Base-by-base conservation (phyloP, 768 basidiomycete genomes). In the Tephrocybe sp. region DNA sequence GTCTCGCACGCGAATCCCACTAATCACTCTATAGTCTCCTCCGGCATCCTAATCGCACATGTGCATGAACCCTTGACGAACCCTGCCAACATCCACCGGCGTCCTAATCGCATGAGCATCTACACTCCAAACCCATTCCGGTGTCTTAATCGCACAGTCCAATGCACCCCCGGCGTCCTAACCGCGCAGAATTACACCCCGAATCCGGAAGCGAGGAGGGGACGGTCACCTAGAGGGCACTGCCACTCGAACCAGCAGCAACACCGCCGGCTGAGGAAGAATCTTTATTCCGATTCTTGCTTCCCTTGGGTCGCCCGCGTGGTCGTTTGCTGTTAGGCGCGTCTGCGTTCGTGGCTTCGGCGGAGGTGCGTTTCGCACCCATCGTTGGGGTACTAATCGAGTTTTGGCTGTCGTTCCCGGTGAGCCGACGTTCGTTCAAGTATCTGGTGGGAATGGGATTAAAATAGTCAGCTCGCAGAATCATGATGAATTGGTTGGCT, bases 231-330 rank as follows among this genome's bases (percentile, higher is more conserved):
- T 57, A 57, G 47, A 57, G 41, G 17, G 38, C 40, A 20, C 56
- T 50, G 21, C 49, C 33, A 30, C 51, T 34, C 2, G 41, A 33
- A 20, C 47, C 37, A 2, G 47, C 37, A 8, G 17, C 15, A 6
- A 30, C 26, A 15, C 38, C 54, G 15, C 48, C 49, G 20, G 48
- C 48, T 32, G 28, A 30, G 28, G 28, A 30, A 30, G 39, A 45
- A 38, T 53, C 56, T n/a, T 59, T 64, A 38, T 45, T 47, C 30
- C 66, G 67, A 54, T 86, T 87, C 66, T 84, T 86, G 63, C 86
- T 88, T 2, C 86, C 86, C 59, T 83, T 85, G 28, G 86, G 86
- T 8, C 86, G 69, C 23, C 86, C 86, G 37, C 86, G 71, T 0
- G 85, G 82, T 12, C 84, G 67, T 55, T 86, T 87, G 6, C 62